A percentile compares a stretch with the other conserved stretches of the same genome.
phyloP scores from a whole-genome alignment of 1,284 basidiomycete genomes.

The Moesziomyces parantarcticus region DNA sequence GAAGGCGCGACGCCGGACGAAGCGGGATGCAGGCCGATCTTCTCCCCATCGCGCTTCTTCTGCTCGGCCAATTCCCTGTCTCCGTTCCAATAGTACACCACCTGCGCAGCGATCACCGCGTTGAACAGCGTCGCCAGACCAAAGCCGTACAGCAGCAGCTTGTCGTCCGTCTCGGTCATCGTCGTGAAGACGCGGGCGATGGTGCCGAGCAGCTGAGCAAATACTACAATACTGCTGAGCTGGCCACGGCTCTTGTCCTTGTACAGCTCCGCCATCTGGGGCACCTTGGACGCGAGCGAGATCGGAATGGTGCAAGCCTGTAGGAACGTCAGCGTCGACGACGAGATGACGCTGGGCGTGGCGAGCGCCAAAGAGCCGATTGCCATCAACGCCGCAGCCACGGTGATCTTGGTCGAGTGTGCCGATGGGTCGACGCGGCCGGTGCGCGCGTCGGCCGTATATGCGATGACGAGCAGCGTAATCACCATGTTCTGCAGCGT shows the following conservation, averaged over 20 bases:
- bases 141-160: slow-evolving; percentile 64
- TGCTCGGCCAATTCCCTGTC: slow-evolving; percentile 39
- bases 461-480: slow-evolving; percentile 60
- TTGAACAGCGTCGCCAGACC: slow-evolving; percentile 66
- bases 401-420: slow-evolving; percentile 38
- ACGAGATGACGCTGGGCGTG: slow-evolving; percentile 51
- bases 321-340: slow-evolving; percentile 48
- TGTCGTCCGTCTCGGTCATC: slow-evolving; percentile 65
- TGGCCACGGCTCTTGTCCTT: slow-evolving; percentile 61
- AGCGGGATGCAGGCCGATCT: slow-evolving; percentile 15
- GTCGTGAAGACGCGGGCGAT: slow-evolving; percentile 66
- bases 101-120: slow-evolving; percentile 62
- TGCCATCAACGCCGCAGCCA: slow-evolving; percentile 84
- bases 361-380: slow-evolving; percentile 75
- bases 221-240: slow-evolving; percentile 65
- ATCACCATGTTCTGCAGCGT: slow-evolving; percentile 67
- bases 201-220: slow-evolving; percentile 65
- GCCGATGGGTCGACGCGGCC: slow-evolving; percentile 46
- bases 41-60: slow-evolving; percentile 37
- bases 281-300: slow-evolving; percentile 64
- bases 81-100: slow-evolving; percentile 63
- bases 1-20: slow-evolving; percentile 11
- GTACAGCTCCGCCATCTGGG: slow-evolving; percentile 65
- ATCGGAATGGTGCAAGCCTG: slow-evolving; percentile 65
- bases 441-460: slow-evolving; percentile 42